These are phyloP conservation scores for Davidsoniella eucalypti DNA, from an alignment of 2,329 filamentous ascomycete genomes.

Conservation along the genomic window DNA sequence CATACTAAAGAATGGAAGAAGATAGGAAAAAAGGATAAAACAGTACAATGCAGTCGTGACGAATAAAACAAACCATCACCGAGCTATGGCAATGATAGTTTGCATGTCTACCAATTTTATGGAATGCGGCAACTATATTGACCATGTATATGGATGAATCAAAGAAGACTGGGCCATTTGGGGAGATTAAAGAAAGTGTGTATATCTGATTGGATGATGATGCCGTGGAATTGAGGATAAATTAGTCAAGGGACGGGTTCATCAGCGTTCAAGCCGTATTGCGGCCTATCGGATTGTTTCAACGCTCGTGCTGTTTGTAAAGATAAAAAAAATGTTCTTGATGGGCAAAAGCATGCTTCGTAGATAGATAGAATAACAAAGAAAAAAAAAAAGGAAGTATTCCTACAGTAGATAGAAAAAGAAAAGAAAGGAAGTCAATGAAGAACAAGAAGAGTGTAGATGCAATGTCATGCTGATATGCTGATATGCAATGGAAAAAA, in stretches of 20 bases:
- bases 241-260: background rate
- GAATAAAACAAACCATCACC: background rate
- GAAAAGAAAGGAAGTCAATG: background rate
- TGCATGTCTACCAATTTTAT: too few species aligned
- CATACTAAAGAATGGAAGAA: background rate
- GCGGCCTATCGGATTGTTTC: background rate
- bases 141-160: background rate
- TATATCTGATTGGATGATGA: background rate
- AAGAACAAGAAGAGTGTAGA: slow-evolving; percentile 1
- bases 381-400: background rate
- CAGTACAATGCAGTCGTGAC: background rate
- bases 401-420: background rate
- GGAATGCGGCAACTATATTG: too few species aligned
- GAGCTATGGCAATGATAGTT: background rate
- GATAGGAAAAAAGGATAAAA: background rate
- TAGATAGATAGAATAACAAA: background rate
- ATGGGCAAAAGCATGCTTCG: background rate
- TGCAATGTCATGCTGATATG: slow-evolving; percentile 15
- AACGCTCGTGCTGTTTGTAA: background rate
- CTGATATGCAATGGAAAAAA: slow-evolving; percentile 17
- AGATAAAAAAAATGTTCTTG: background rate
- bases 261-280: background rate
- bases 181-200: too few species aligned
- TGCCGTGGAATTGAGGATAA: background rate
- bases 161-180: background rate